Conservation (phyloP, 2,329 filamentous ascomycete species). For the Fusarium redolens region DNA sequence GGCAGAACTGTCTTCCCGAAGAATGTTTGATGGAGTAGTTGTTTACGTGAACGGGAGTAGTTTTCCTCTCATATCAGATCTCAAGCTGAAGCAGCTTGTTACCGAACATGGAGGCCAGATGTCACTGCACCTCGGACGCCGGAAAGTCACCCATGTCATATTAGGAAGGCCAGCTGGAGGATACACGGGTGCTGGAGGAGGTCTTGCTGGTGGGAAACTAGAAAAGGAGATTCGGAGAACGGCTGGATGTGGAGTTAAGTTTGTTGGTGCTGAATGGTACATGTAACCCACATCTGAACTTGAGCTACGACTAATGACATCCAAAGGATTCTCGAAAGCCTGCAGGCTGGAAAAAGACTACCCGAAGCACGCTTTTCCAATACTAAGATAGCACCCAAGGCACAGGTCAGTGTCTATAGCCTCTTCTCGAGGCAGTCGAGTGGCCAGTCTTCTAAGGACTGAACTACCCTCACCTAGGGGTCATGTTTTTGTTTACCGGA, state of each 20-base stretch:
- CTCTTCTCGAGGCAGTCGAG: conserved; percentile 51
- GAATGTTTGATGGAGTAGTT: conserved; percentile 76
- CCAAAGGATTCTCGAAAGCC: conserved; percentile 81
- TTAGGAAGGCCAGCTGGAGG: conserved; percentile 69
- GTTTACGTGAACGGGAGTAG: conserved; percentile 93
- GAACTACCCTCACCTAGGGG: neutral
- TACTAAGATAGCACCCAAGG: conserved; percentile 69
- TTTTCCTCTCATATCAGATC: conserved; percentile 82
- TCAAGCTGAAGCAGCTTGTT: conserved; percentile 84
- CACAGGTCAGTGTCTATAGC: conserved; percentile 73
- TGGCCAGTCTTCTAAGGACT: conserved; percentile 10
- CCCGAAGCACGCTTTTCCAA: conserved; percentile 78
- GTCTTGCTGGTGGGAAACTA: conserved; percentile 80
- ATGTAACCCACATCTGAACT: neutral
- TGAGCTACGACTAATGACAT: neutral
- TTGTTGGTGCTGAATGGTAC: conserved; percentile 84
- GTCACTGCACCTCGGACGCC: conserved; percentile 76
- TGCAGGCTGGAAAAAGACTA: conserved; percentile 79
- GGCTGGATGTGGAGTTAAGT: conserved; percentile 78
- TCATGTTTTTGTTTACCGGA: neutral
- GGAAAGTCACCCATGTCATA: conserved; percentile 87
- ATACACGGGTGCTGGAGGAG: conserved; percentile 72
- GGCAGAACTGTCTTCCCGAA: conserved; percentile 41
- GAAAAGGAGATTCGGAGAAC: conserved; percentile 80
- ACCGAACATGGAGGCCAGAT: conserved; percentile 78